Evolutionary conservation across 768 basidiomycete genomes (phyloP), one percentile per base, ranked within the genome.

Genomic region (Lyophyllum atratum): DNA sequence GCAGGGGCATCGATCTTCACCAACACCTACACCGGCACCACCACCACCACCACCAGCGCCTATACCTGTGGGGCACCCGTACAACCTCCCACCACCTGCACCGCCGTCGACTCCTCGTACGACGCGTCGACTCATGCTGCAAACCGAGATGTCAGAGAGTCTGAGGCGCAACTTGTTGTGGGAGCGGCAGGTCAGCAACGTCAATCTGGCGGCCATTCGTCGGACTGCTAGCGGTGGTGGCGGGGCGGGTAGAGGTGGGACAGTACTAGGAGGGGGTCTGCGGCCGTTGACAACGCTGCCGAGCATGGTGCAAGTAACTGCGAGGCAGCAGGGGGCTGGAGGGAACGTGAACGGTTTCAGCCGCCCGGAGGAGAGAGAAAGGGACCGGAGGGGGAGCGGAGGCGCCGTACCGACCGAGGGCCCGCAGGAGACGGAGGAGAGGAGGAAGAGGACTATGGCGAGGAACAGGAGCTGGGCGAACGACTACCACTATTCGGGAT

Each of bases 91-190:
- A 0, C 77, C 81, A 3, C 75, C 82, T 29, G 73, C 79, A 0
- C 75, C 83, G 17, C 90, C 91, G 2, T 87, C 89, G 62, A 92
- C 92, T 0, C 94, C 94, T 0, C 85, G 90, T 33, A 93, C 94
- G 42, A 94, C 92, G 2, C 82, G 94, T 2, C 79, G 91, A 49
- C 80, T 83, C 62, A 95, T 95, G 91, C 78, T 95, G 45, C 79
- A 86, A 54, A 89, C 86, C 4, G 94, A 96, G 71, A 76, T 96
- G 67, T 88, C 89, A 29, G 94, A 96, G 72, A 89, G 87, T 56
- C 73, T 96, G 59, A 78, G 94, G 21, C 77, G 89, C 45, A 90
- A 94, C 63, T 68, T 95, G 55, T 72, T 95, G 5, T 93, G 92
- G 92, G 90, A 87, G 62, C 79, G 89, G 14, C 86, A 89, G 60